These are phyloP conservation scores for Globisporangium solare DNA, from an alignment of 352 stramenopile species.

Conservation along the genomic window DNA sequence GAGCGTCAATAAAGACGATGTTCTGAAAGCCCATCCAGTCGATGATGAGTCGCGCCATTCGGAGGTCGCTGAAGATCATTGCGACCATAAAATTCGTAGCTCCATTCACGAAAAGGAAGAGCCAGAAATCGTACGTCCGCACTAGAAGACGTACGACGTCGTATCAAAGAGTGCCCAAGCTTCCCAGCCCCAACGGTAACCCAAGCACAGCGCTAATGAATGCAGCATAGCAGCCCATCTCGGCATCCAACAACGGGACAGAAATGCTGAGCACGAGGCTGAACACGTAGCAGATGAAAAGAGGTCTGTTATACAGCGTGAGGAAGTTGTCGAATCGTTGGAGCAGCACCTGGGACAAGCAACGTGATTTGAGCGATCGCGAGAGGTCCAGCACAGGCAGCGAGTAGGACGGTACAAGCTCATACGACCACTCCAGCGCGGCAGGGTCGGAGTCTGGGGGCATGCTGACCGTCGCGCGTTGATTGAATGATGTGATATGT, in stretches of 20 bases:
- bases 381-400: slow-evolving; percentile 31
- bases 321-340: slow-evolving; percentile 19
- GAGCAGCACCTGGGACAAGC: slow-evolving; percentile 17
- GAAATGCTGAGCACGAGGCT: slow-evolving; percentile 20
- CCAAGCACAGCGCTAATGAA: slow-evolving; percentile 18
- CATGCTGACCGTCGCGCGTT: background rate
- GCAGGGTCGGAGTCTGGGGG: background rate
- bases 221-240: slow-evolving; percentile 11
- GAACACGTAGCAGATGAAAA: slow-evolving; percentile 16
- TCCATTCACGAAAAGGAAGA: slow-evolving; percentile 25
- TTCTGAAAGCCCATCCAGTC: slow-evolving; percentile 29
- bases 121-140: slow-evolving; percentile 40
- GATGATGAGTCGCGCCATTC: slow-evolving; percentile 18
- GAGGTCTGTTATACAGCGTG: slow-evolving; percentile 16
- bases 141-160: slow-evolving; percentile 28
- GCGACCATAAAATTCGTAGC: slow-evolving; percentile 21
- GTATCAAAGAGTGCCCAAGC: slow-evolving; percentile 26
- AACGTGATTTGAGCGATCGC: slow-evolving; percentile 28
- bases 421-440: slow-evolving; percentile 15
- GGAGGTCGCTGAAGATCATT: slow-evolving; percentile 24
- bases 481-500: background rate
- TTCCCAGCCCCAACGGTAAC: slow-evolving; percentile 23
- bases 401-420: slow-evolving; percentile 21
- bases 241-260: slow-evolving; percentile 17
- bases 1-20: slow-evolving; percentile 25